Evolutionary conservation across 179 eudicot species (phyloP), one percentile per base, ranked within the genome.

Genomic region (Heliamphora pulchella): DNA sequence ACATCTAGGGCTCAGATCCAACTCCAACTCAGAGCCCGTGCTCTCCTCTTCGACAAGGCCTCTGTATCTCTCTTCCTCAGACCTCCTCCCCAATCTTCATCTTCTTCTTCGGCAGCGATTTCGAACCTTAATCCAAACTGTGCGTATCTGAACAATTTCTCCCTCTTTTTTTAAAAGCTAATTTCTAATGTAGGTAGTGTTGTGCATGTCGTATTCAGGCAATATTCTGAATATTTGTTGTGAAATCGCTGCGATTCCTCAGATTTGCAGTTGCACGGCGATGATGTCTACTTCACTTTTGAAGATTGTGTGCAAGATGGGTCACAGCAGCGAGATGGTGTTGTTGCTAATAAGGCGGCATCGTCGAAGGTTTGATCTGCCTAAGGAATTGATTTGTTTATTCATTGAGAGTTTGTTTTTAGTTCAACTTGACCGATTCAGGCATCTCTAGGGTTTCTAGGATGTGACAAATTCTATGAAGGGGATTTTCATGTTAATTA

Each of bases 181-280:
- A 15, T 41, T 63, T 61, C 15, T 15, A 10, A 20, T 67, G 20
- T 15, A 17, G 4, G 13, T 57, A 0, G n/a, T 9, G 46, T 62
- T 78, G 3, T 43, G 59, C 2, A 31, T 17, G 5, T 71, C 15
- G 18, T n/a, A 50, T 62, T 44, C 5, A 31, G 14, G 41, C 14
- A 76, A 71, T 53, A 13, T 58, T 76, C 8, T 75, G 9, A 20
- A 70, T 50, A 3, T 71, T 48, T 77, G 3, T 11, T 50, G 71
- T 18, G 41, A 41, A 22, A 77, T 7, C 31, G 75, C 78, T 58
- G 22, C 17, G 39, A 77, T 61, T 81, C 9, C 14, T 54, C 75
- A 96, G 99, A 92, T 91, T 87, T 93, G 91, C 91, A 94, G 90
- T 88, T 96, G 89, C 98, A 91, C 53, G 98, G 91, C 11, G 99